Evolutionary conservation across 805 yeast genomes (phyloP).

Genomic region (Wickerhamomyces kurtzmanii): DNA sequence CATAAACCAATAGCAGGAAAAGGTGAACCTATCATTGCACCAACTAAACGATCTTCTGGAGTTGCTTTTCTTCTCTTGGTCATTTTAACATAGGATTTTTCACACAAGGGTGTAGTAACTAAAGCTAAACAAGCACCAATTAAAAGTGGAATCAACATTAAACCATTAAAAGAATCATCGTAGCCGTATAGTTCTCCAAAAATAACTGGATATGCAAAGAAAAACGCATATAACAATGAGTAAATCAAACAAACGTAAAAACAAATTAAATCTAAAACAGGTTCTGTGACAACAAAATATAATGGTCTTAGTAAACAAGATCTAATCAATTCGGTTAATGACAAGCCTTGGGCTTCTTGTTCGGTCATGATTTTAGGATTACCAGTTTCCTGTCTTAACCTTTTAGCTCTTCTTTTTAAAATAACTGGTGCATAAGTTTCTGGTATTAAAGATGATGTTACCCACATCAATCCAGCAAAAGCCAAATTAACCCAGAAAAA

Average conservation of each 20-base stretch:
- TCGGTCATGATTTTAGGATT: slow-evolving; percentile 82
- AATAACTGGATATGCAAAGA: slow-evolving; percentile 91
- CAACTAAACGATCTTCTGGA: slow-evolving; percentile 74
- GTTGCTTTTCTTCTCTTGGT: slow-evolving; percentile 47
- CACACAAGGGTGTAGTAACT: slow-evolving; percentile 65
- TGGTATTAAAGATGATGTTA: slow-evolving; percentile 57
- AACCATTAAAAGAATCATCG: slow-evolving; percentile 69
- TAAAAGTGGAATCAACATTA: slow-evolving; percentile 84
- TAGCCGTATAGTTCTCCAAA: slow-evolving; percentile 69
- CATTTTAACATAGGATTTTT: slow-evolving; percentile 44
- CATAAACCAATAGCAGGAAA: slow-evolving; percentile 75
- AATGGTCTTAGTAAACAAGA: slow-evolving; percentile 76
- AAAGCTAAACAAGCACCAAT: slow-evolving; percentile 79
- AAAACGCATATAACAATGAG: slow-evolving; percentile 85
- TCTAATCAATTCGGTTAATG: slow-evolving; percentile 56
- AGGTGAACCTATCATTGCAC: slow-evolving; percentile 78
- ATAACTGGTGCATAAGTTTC: slow-evolving; percentile 88
- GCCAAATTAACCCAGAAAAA: slow-evolving; percentile 91
- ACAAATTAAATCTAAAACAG: slow-evolving; percentile 77
- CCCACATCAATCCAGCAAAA: slow-evolving; percentile 80
- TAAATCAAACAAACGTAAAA: slow-evolving; percentile 82
- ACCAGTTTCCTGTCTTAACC: slow-evolving; percentile 70
- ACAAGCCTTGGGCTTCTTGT: slow-evolving; percentile 76
- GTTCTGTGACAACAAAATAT: slow-evolving; percentile 69
- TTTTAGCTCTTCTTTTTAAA: slow-evolving; percentile 53